Percentiles rank a stretch among this genome's conserved stretches.
Evolutionary conservation across 352 stramenopile genomes (phyloP).

Genomic region (Globisporangium recalcitrans): DNA sequence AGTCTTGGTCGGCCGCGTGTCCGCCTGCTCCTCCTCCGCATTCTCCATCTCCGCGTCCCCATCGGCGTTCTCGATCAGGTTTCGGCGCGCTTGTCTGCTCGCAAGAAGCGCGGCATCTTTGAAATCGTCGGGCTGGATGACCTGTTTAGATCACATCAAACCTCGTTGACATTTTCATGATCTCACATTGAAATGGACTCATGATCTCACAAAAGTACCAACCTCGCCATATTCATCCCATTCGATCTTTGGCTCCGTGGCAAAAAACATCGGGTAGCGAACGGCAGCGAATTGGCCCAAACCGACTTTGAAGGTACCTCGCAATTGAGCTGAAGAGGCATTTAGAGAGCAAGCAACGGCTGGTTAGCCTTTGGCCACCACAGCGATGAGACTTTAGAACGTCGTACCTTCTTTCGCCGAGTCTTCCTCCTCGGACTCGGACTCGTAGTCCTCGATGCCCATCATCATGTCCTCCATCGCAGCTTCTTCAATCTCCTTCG

Average conservation of each 20-base stretch:
- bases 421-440: slow-evolving; percentile 72
- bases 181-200: no score
- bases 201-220: no score
- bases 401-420: slow-evolving; percentile 50
- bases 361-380: background rate
- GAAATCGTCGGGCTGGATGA: slow-evolving; percentile 81
- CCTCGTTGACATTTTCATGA: background rate
- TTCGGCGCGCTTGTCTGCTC: slow-evolving; percentile 59
- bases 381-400: background rate
- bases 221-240: slow-evolving; percentile 89
- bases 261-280: slow-evolving; percentile 87
- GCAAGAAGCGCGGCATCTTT: slow-evolving; percentile 64
- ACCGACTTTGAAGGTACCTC: slow-evolving; percentile 83
- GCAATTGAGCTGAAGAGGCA: slow-evolving; percentile 53
- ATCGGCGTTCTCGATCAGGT: slow-evolving; percentile 54
- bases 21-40: slow-evolving; percentile 48
- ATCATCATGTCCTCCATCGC: slow-evolving; percentile 92
- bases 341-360: background rate
- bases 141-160: slow-evolving; percentile 13
- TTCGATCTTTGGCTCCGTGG: slow-evolving; percentile 79
- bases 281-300: slow-evolving; percentile 81
- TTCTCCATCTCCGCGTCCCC: slow-evolving; percentile 71
- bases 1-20: slow-evolving; percentile 78
- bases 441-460: slow-evolving; percentile 88
- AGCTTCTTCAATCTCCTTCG: slow-evolving; percentile 85